phyloP scores from a whole-genome alignment of 1,284 basidiomycete species.

The Sanghuangporus sanghuang region DNA sequence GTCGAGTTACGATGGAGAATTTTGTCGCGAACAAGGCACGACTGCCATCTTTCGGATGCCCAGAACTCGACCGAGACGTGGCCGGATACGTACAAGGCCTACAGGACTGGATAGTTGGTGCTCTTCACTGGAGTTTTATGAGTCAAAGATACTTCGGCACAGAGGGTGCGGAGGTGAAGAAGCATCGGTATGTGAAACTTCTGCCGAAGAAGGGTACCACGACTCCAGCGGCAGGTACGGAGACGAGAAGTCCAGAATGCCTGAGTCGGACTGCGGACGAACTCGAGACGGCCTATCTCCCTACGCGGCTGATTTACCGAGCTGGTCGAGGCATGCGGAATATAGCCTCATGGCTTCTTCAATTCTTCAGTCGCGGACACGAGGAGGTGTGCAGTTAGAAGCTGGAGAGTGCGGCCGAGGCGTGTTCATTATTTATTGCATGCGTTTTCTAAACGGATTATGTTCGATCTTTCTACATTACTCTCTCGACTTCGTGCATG shows the following conservation, averaged over 20 bases:
- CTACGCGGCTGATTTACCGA: not conserved
- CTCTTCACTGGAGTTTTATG: slow-evolving; percentile 38
- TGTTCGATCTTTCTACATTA: not conserved
- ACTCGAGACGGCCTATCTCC: not conserved
- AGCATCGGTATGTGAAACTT: slow-evolving; percentile 17
- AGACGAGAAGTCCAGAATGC: not conserved
- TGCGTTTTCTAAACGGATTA: not conserved
- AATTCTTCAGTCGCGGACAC: not conserved
- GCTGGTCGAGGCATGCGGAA: not conserved
- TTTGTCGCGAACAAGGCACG: slow-evolving; percentile 29
- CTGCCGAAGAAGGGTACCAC: slow-evolving; percentile 11
- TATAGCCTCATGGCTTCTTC: not conserved
- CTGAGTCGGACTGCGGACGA: not conserved
- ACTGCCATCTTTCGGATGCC: slow-evolving; percentile 33
- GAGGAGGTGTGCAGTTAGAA: not conserved
- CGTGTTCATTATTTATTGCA: slow-evolving; percentile 2
- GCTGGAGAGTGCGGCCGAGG: not conserved
- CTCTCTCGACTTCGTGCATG: not conserved
- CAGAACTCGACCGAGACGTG: slow-evolving; percentile 31
- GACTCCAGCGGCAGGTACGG: not conserved
- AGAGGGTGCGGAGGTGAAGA: slow-evolving; percentile 17
- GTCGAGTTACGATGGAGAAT: slow-evolving; percentile 32
- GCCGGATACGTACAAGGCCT: slow-evolving; percentile 33
- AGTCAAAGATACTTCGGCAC: slow-evolving; percentile 20
- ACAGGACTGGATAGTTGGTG: slow-evolving; percentile 37